Percentiles rank a stretch among this genome's conserved stretches.
phyloP scores from a whole-genome alignment of 352 stramenopile genomes.

The Globisporangium rhizosaccharum region DNA sequence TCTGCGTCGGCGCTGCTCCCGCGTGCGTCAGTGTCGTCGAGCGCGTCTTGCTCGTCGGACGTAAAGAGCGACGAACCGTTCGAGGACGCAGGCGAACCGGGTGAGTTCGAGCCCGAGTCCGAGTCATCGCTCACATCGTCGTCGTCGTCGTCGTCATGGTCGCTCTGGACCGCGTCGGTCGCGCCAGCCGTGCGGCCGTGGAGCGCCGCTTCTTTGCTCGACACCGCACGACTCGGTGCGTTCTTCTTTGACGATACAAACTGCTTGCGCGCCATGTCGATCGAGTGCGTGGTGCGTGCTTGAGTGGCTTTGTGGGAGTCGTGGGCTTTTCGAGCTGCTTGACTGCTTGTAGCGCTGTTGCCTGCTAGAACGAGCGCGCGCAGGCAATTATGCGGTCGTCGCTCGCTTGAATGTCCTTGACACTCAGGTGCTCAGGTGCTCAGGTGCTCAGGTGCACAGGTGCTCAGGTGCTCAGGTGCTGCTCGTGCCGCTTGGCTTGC shows the following conservation, averaged over 20 bases:
- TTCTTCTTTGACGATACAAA: slow-evolving; percentile 88
- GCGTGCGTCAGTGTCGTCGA: slow-evolving; percentile 12
- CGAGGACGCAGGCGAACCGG: slow-evolving; percentile 23
- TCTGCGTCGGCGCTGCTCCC: too few species aligned
- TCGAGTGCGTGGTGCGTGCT: neutral
- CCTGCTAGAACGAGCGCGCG: too few species aligned
- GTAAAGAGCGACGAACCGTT: slow-evolving; percentile 23
- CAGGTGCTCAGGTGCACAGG: too few species aligned
- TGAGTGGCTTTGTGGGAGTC: too few species aligned
- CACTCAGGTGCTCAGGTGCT: too few species aligned
- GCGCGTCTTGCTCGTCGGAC: slow-evolving; percentile 22
- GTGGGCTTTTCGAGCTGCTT: too few species aligned
- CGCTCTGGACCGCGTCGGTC: slow-evolving; percentile 20
- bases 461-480: too few species aligned
- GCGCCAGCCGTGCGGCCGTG: slow-evolving; percentile 31
- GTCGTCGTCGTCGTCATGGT: slow-evolving; percentile 16
- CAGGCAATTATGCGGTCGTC: too few species aligned
- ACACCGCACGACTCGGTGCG: slow-evolving; percentile 66
- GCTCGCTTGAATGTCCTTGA: too few species aligned
- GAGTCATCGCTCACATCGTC: slow-evolving; percentile 23
- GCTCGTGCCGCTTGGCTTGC: too few species aligned
- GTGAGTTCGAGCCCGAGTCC: slow-evolving; percentile 16
- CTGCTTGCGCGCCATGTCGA: slow-evolving; percentile 70
- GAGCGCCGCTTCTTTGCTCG: slow-evolving; percentile 80
- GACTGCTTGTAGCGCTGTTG: too few species aligned